phyloP scores from a whole-genome alignment of 805 yeast species.

The Candida vartiovaarae region DNA sequence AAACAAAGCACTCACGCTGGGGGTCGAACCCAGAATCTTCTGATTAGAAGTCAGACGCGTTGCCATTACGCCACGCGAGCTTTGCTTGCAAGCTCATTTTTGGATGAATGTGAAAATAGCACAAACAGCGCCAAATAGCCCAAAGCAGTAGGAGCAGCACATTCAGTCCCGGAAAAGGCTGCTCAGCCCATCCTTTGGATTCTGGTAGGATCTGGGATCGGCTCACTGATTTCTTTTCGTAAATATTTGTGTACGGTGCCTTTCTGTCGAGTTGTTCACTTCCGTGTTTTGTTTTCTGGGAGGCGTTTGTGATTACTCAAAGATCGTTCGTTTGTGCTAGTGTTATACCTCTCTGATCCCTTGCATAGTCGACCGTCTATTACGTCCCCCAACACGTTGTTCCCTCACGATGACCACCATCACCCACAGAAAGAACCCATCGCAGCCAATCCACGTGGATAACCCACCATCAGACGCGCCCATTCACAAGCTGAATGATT shows the following conservation, averaged over 20 bases:
- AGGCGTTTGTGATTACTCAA: too few species aligned
- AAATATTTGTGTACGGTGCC: too few species aligned
- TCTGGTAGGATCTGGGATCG: neutral
- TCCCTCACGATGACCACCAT: constrained; percentile 18
- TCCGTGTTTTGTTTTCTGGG: too few species aligned
- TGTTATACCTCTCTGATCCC: too few species aligned
- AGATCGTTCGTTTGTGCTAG: too few species aligned
- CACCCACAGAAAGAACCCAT: constrained; percentile 23
- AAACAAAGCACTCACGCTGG: constrained; percentile 40
- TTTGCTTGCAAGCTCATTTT: constrained; percentile 6
- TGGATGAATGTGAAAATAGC: too few species aligned
- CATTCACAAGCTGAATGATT: constrained; percentile 43
- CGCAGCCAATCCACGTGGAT: constrained; percentile 16
- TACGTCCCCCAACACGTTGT: neutral
- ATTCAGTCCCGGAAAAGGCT: too few species aligned
- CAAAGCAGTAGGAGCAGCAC: too few species aligned
- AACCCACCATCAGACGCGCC: constrained; percentile 28
- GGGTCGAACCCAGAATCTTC: constrained; percentile 52
- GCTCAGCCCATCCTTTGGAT: neutral
- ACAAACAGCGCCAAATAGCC: too few species aligned
- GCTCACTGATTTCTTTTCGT: neutral
- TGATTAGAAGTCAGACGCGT: constrained; percentile 51
- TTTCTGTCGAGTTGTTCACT: too few species aligned
- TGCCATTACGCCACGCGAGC: constrained; percentile 52
- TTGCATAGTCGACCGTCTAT: too few species aligned